Percentiles rank a stretch among this genome's conserved stretches.
phyloP scores from a whole-genome alignment of 164 flowering plant genomes.

The Sedum album region DNA sequence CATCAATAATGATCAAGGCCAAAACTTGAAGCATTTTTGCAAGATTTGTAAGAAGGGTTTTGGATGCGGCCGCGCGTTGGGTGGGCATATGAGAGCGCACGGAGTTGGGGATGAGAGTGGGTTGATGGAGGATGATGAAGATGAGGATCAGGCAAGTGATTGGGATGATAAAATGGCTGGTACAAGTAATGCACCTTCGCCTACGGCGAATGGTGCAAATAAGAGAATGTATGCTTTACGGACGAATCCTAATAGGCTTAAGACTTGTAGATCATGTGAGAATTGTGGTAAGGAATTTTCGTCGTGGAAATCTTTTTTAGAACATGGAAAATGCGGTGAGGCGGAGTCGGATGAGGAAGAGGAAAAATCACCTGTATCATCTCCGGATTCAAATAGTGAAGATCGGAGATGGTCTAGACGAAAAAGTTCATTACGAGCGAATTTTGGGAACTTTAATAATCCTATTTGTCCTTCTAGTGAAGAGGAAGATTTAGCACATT shows the following conservation, averaged over 20 bases:
- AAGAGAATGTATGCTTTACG: slow-evolving; percentile 70
- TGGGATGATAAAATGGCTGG: slow-evolving; percentile 50
- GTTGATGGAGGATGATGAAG: slow-evolving; percentile 26
- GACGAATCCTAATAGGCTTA: slow-evolving; percentile 69
- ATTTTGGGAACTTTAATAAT: slow-evolving; percentile 26
- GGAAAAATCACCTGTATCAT: slow-evolving; percentile 39
- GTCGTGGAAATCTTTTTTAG: slow-evolving; percentile 88
- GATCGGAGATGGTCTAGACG: slow-evolving; percentile 67
- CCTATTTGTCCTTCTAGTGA: slow-evolving; percentile 45
- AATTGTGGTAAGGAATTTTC: slow-evolving; percentile 82
- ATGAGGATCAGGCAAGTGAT: slow-evolving; percentile 42
- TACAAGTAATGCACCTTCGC: slow-evolving; percentile 12
- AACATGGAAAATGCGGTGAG: slow-evolving; percentile 88
- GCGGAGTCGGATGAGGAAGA: slow-evolving; percentile 54
- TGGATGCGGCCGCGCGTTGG: slow-evolving; percentile 86
- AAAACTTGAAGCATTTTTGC: slow-evolving; percentile 62
- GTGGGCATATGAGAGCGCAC: slow-evolving; percentile 98
- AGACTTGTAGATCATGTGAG: slow-evolving; percentile 60
- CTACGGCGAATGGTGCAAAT: slow-evolving; percentile 16
- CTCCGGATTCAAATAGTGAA: slow-evolving; percentile 43
- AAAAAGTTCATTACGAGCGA: slow-evolving; percentile 52
- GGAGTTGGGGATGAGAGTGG: slow-evolving; percentile 71
- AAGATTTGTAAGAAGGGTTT: slow-evolving; percentile 89
- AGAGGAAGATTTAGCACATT: slow-evolving; percentile 78
- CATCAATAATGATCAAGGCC: background rate